Evolutionary conservation across 176 grass and related monocot species (phyloP), one percentile per base, ranked within the genome.

Genomic region (Avena sativa): DNA sequence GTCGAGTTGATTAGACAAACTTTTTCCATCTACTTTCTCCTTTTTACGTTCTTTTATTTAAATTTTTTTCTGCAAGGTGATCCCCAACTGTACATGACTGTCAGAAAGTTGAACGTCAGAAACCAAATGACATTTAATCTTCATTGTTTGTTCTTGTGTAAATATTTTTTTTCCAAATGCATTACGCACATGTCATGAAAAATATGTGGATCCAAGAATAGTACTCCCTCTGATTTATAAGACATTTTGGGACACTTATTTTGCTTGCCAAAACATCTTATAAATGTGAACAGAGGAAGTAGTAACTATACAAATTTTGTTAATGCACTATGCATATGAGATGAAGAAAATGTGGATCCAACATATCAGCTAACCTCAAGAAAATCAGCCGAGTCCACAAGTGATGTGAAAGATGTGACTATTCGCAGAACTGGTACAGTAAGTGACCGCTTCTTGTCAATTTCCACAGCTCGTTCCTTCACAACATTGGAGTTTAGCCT

Each of bases 361-460:
- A n/a, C 38, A 93, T 66, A 82, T 68, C 48, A 34, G 20, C 81
- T 44, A 77, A 98, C 96, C 90, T 98, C 96, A 50, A 94, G 86
- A 78, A 94, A 95, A 88, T 98, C 90, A 61, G 92, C 90, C 0
- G 96, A 93, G 75, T 92, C 93, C 44, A 95, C 93, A 67, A 98
- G 92, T 30, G 96, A 90, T 52, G 96, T 92, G 73, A 96, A 86
- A 82, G 92, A 96, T 70, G 90, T 91, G 67, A 94, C 92, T 85
- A 98, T 90, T 92, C 92, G 89, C 87, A 98, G 47, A 78, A 96
- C 90, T 17, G 93, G 96, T 83, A 84, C 86, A 89, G 92, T 79
- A 85, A 97, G 79, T 71, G 91, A 94, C 67, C 85, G 89, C 81
- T 92, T 89, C 82, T 91, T 94, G 46, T 94, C 89, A 78, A 86